phyloP scores from a whole-genome alignment of 2,329 filamentous ascomycete genomes.

The Fusarium globosum region DNA sequence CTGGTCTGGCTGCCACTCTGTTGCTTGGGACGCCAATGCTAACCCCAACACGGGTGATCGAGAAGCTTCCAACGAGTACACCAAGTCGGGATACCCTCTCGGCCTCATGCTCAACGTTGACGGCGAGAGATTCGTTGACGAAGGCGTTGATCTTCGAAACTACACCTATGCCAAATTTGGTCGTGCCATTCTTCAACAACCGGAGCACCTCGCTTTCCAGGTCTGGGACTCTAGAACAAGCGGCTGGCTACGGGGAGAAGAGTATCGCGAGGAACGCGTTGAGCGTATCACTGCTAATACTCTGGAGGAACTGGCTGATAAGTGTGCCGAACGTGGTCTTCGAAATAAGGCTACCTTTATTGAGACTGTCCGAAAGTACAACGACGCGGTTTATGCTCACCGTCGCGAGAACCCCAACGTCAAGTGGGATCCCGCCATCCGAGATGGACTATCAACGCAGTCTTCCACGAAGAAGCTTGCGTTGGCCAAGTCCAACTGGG shows the following conservation, averaged over 20 bases:
- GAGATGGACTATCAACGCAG: conserved; percentile 13
- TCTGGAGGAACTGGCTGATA: not conserved
- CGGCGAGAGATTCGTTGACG: conserved; percentile 7
- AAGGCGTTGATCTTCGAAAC: conserved; percentile 13
- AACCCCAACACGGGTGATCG: conserved; percentile 14
- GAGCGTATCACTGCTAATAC: conserved; percentile 4
- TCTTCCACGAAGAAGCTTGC: not conserved
- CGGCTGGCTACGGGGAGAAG: conserved; percentile 8
- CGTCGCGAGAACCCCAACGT: not conserved
- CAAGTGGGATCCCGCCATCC: conserved; percentile 15
- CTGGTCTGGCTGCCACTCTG: conserved; percentile 12
- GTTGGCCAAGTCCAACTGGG: conserved; percentile 20
- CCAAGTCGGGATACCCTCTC: conserved; percentile 16
- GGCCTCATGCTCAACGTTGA: conserved; percentile 17
- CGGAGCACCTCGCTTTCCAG: conserved; percentile 16
- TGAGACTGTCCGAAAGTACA: conserved; percentile 4
- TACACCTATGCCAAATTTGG: conserved; percentile 24
- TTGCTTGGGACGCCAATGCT: conserved; percentile 18
- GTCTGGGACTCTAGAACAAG: conserved; percentile 13
- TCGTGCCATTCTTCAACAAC: conserved; percentile 14
- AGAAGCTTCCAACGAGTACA: conserved; percentile 20
- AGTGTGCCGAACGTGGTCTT: not conserved
- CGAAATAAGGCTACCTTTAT: not conserved
- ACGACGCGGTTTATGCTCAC: conserved; percentile 9
- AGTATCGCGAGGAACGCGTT: conserved; percentile 18